Percentiles rank a stretch among this genome's conserved stretches.
Evolutionary conservation across 257 asterid genomes (phyloP).

Genomic region (Rehmannia glutinosa): DNA sequence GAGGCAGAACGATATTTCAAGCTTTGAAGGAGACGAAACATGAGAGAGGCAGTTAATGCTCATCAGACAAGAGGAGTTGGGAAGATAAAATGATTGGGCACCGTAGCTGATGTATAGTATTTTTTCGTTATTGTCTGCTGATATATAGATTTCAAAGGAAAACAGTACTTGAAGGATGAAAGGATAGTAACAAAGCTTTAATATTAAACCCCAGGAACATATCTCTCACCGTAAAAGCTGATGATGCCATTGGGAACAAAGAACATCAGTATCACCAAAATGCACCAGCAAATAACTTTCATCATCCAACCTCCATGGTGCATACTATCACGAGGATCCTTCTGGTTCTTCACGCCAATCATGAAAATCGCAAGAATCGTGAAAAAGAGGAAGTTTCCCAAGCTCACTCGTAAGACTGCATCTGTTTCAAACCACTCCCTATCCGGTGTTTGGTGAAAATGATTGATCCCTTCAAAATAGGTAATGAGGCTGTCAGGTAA

Average conservation of each 20-base stretch:
- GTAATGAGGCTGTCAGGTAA: neutral
- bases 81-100: too few species aligned
- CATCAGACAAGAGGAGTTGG: too few species aligned
- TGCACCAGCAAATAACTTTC: slow-evolving; percentile 75
- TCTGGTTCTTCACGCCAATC: slow-evolving; percentile 78
- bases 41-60: too few species aligned
- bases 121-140: neutral
- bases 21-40: too few species aligned
- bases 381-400: slow-evolving; percentile 85
- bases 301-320: slow-evolving; percentile 96
- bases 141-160: neutral
- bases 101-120: too few species aligned
- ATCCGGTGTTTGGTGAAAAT: slow-evolving; percentile 73
- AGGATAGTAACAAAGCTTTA: neutral
- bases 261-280: slow-evolving; percentile 75
- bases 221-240: slow-evolving; percentile 71
- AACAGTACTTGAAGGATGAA: neutral
- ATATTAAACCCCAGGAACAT: neutral
- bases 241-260: slow-evolving; percentile 71
- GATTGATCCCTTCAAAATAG: slow-evolving; percentile 66
- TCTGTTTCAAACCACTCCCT: slow-evolving; percentile 93
- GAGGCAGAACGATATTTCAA: too few species aligned
- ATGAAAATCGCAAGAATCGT: slow-evolving; percentile 63
- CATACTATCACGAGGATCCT: slow-evolving; percentile 75
- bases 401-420: slow-evolving; percentile 84